Evolutionary conservation across 176 grass and related monocot species (phyloP).

Genomic region (Pharus latifolius): DNA sequence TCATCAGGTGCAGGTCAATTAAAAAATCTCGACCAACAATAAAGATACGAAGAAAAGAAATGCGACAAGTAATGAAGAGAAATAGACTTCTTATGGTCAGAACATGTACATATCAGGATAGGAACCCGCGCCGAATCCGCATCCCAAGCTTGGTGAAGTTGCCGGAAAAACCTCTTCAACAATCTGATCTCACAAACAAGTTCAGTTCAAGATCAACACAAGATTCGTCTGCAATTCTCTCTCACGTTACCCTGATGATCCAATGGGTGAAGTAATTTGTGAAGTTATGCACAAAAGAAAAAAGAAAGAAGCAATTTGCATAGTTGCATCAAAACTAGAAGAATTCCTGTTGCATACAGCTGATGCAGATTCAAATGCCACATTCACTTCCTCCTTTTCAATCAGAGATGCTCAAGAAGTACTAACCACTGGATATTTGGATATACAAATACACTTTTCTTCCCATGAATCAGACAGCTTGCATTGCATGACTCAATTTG

Average conservation of each 20-base stretch:
- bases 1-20: no score
- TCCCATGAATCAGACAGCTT: constrained; percentile 31
- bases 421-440: constrained; percentile 1
- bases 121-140: no score
- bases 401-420: constrained; percentile 15
- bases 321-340: constrained; percentile 5
- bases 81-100: no score
- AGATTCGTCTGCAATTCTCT: background rate
- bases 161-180: background rate
- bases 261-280: background rate
- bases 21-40: no score
- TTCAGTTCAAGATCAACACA: background rate
- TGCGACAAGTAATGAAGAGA: no score
- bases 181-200: constrained; percentile 19
- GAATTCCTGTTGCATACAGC: no score
- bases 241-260: background rate
- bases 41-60: no score
- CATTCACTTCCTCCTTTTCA: background rate
- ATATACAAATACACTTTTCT: constrained; percentile 13
- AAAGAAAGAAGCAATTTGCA: constrained; percentile 2
- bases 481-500: constrained; percentile 1
- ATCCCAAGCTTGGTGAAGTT: background rate
- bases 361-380: constrained; percentile 17
- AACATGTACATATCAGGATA: no score
- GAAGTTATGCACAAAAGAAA: no score